A percentile compares a stretch with the other conserved stretches of the same genome.
Conservation (phyloP, 768 basidiomycete genomes). For the Mycena polygramma region DNA sequence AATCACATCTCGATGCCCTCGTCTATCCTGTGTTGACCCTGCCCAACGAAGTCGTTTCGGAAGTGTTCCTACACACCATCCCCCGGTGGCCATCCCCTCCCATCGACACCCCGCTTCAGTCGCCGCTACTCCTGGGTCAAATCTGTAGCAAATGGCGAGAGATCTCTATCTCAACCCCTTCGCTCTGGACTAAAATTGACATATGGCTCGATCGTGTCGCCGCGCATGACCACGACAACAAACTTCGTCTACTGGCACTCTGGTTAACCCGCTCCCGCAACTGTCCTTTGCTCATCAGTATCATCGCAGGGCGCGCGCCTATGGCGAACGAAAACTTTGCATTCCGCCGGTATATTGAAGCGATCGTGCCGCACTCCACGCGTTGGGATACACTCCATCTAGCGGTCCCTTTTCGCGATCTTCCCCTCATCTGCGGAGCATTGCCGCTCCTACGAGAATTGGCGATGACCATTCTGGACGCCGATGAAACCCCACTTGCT, state of each 20-base stretch:
- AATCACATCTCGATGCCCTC: neutral
- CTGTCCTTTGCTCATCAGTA: neutral
- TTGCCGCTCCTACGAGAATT: neutral
- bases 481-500: neutral
- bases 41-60: conserved; percentile 5
- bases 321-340: neutral
- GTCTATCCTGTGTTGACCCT: conserved; percentile 6
- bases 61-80: neutral
- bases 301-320: neutral
- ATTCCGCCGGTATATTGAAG: neutral
- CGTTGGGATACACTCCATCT: neutral
- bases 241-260: neutral
- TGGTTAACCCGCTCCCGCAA: neutral
- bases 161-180: conserved; percentile 3
- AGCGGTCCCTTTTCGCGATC: neutral
- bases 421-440: neutral
- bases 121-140: neutral
- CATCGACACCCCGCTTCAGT: neutral
- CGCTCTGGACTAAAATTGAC: neutral
- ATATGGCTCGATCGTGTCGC: too few species aligned
- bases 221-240: too few species aligned
- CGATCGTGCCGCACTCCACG: neutral
- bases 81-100: too few species aligned
- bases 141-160: conserved; percentile 8
- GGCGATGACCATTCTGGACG: neutral